A percentile compares a stretch with the other conserved stretches of the same genome.
Conservation (phyloP, 176 grass and related monocot species). For the Coix lacrymajobi region DNA sequence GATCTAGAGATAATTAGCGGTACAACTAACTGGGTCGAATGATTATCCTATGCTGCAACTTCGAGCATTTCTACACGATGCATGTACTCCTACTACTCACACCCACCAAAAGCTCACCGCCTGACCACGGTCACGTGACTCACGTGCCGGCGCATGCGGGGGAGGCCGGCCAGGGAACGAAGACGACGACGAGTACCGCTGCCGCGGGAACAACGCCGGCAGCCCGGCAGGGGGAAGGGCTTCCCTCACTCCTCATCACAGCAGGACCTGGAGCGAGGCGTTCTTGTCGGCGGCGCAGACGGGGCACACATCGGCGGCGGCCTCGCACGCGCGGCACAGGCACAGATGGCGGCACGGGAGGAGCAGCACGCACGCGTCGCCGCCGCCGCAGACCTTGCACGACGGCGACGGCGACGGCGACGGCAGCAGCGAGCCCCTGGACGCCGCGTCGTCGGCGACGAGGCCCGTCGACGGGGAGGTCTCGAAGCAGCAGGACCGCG, state of each 20-base stretch:
- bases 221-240: too few species aligned
- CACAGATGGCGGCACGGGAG: slow-evolving; percentile 70
- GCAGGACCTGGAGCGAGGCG: slow-evolving; percentile 46
- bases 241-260: slow-evolving; percentile 13
- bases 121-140: neutral
- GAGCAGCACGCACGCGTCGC: slow-evolving; percentile 40
- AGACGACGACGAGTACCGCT: neutral
- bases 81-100: neutral
- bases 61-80: neutral
- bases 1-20: neutral
- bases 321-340: slow-evolving; percentile 47
- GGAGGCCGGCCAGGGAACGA: neutral
- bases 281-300: slow-evolving; percentile 43
- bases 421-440: too few species aligned
- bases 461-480: neutral
- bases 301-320: slow-evolving; percentile 32
- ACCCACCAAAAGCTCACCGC: neutral
- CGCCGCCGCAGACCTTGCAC: slow-evolving; percentile 40
- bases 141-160: neutral
- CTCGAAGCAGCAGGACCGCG: slow-evolving; percentile 36
- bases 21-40: neutral
- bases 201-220: neutral
- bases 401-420: neutral
- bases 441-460: neutral
- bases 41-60: neutral